A percentile compares a stretch with the other conserved stretches of the same genome.
These are phyloP conservation scores for Mycena alexandri DNA, from an alignment of 768 basidiomycete species.

Conservation along the genomic window DNA sequence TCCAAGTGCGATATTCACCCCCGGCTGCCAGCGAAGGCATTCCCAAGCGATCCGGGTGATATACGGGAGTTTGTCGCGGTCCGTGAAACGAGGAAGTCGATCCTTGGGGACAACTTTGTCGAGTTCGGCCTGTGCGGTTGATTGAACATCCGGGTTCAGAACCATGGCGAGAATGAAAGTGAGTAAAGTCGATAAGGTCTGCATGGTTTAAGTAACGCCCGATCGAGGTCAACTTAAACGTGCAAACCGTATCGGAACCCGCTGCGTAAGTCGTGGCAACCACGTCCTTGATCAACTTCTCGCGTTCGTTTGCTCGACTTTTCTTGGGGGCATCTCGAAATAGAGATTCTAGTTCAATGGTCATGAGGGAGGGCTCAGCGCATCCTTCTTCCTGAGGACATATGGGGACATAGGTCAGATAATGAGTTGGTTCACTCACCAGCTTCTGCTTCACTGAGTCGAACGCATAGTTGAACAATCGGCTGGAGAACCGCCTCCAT, in stretches of 20 bases:
- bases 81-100: conserved; percentile 35
- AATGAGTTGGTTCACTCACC: conserved; percentile 37
- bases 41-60: conserved; percentile 57
- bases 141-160: conserved; percentile 50
- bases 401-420: background rate
- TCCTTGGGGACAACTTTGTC: conserved; percentile 45
- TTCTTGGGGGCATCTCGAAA: conserved; percentile 35
- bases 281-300: conserved; percentile 43
- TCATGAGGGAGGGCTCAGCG: conserved; percentile 39
- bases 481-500: conserved; percentile 48
- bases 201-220: background rate
- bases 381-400: conserved; percentile 27
- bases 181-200: conserved; percentile 52
- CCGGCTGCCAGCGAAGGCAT: conserved; percentile 46
- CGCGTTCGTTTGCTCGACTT: conserved; percentile 20
- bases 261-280: conserved; percentile 48
- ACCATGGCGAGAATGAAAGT: conserved; percentile 53
- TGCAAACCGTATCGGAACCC: conserved; percentile 57
- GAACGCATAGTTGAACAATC: conserved; percentile 54
- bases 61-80: conserved; percentile 53
- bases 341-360: conserved; percentile 34
- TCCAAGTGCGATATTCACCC: conserved; percentile 23
- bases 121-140: conserved; percentile 48
- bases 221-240: background rate
- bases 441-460: conserved; percentile 45